Conservation (phyloP, 495 filamentous ascomycete genomes). For the Tuber borchii region DNA sequence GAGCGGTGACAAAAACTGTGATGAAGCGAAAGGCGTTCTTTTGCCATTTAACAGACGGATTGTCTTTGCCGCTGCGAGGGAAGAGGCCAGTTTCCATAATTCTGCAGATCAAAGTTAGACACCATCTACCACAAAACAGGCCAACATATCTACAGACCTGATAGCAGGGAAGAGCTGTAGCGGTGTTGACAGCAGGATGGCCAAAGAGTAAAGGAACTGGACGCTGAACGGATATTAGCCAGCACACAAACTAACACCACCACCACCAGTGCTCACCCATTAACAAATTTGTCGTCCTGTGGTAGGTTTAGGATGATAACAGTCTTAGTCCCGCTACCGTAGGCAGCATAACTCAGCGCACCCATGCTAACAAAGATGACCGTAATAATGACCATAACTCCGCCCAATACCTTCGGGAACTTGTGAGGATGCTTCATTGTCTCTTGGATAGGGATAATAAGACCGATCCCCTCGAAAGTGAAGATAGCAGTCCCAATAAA, state of each 20-base stretch:
- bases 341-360: conserved; percentile 89
- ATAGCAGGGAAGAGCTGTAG: conserved; percentile 97
- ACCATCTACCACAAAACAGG: conserved; percentile 58
- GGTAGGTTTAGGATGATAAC: conserved; percentile 93
- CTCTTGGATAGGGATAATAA: conserved; percentile 98
- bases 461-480: conserved; percentile 93
- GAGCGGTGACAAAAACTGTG: conserved; percentile 74
- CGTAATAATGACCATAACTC: conserved; percentile 90
- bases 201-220: conserved; percentile 89
- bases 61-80: conserved; percentile 85
- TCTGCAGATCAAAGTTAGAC: conserved; percentile 29
- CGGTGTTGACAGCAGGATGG: conserved; percentile 87
- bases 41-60: conserved; percentile 94
- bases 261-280: conserved; percentile 47
- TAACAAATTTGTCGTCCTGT: conserved; percentile 92
- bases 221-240: conserved; percentile 45
- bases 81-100: conserved; percentile 63
- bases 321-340: conserved; percentile 88
- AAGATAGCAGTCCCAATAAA: conserved; percentile 99
- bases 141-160: conserved; percentile 28
- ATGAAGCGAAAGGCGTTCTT: conserved; percentile 95
- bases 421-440: conserved; percentile 85
- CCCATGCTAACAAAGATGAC: conserved; percentile 85
- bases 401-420: conserved; percentile 77
- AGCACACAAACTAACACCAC: background rate